A percentile compares a stretch with the other conserved stretches of the same genome.
These are phyloP conservation scores for Albophoma yamanashiensis DNA, from an alignment of 2,329 filamentous ascomycete species.

Conservation along the genomic window DNA sequence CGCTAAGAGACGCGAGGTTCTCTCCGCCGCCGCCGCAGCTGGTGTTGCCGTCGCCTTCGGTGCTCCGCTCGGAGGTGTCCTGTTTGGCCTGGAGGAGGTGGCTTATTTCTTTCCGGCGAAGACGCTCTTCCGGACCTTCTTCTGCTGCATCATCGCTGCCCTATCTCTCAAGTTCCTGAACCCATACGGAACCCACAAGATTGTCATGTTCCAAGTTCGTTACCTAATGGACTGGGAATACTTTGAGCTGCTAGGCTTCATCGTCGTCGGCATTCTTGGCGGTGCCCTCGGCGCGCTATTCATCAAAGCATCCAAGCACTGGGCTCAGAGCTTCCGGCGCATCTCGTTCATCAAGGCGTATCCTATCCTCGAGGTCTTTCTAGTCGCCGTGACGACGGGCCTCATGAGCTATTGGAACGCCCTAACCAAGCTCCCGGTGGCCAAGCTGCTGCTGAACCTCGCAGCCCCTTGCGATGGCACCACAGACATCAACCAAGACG, in stretches of 20 bases:
- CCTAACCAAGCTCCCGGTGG: constrained; percentile 80
- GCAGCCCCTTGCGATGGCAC: constrained; percentile 71
- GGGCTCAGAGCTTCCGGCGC: constrained; percentile 82
- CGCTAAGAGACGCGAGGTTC: constrained; percentile 81
- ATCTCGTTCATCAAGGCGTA: constrained; percentile 70
- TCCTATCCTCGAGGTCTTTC: constrained; percentile 75
- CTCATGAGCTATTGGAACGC: constrained; percentile 87
- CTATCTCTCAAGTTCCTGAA: constrained; percentile 90
- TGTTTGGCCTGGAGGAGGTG: constrained; percentile 92
- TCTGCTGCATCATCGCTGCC: constrained; percentile 91
- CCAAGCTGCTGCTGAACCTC: constrained; percentile 81
- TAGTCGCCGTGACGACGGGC: constrained; percentile 80
- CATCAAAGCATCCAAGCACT: constrained; percentile 87
- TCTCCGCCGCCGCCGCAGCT: constrained; percentile 86
- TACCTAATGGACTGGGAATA: constrained; percentile 88
- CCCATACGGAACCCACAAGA: constrained; percentile 91
- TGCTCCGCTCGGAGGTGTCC: constrained; percentile 73
- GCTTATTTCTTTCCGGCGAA: constrained; percentile 97
- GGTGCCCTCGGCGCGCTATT: constrained; percentile 82
- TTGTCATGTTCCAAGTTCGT: constrained; percentile 90
- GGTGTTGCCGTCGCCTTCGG: constrained; percentile 93
- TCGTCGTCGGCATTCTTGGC: constrained; percentile 76
- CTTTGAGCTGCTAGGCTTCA: constrained; percentile 80
- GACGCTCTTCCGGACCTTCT: constrained; percentile 94
- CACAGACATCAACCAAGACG: constrained; percentile 49